These are phyloP conservation scores for Eucalyptus curtisii DNA, from an alignment of 345 rosid species.

Conservation along the genomic window DNA sequence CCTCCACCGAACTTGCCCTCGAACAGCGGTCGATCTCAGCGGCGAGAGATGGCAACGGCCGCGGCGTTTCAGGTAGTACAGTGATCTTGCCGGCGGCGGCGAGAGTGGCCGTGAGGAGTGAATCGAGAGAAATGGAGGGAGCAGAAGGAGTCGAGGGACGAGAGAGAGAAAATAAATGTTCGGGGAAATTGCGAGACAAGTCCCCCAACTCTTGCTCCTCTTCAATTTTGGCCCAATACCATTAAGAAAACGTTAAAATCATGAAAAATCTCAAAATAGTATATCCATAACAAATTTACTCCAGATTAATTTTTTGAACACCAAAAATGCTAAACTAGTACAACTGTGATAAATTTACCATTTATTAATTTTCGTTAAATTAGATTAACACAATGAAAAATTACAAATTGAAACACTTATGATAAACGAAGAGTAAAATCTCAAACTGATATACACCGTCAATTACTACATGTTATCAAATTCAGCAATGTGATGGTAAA, in stretches of 20 bases:
- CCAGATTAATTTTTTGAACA: no score
- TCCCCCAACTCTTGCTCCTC: neutral
- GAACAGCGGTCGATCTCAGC: neutral
- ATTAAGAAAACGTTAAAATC: neutral
- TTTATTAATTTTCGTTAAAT: no score
- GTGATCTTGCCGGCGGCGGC: neutral
- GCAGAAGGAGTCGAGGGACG: neutral
- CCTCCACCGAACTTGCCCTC: neutral
- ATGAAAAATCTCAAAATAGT: rapidly evolving
- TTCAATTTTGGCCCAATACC: neutral
- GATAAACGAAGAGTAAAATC: no score
- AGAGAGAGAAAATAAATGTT: neutral
- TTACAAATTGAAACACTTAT: rapidly evolving
- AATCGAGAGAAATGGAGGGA: neutral
- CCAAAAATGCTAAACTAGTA: no score
- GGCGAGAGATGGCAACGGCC: neutral
- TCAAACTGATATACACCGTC: rapidly evolving
- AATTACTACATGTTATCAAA: rapidly evolving
- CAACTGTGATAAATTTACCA: no score
- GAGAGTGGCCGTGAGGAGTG: neutral
- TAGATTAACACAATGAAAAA: no score
- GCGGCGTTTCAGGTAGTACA: neutral
- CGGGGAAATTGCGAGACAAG: neutral
- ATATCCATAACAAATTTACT: no score
- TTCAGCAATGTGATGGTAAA: no score